Percentiles rank a stretch among this genome's conserved stretches.
phyloP scores from a whole-genome alignment of 2,329 filamentous ascomycete species.

The Delphinella strobiligena region DNA sequence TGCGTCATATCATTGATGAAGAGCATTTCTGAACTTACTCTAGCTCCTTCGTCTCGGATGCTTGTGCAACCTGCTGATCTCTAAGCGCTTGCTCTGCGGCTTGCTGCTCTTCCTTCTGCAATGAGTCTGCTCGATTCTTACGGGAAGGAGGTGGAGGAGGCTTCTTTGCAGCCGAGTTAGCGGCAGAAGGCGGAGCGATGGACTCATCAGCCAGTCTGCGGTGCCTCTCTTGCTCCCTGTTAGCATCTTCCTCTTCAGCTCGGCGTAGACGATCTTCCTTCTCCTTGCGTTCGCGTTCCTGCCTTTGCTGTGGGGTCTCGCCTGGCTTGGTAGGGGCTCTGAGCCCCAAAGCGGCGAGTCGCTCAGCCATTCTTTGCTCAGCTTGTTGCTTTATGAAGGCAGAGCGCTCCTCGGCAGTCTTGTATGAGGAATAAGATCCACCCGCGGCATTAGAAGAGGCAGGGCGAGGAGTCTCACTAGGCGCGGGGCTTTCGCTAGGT shows the following conservation, averaged over 20 bases:
- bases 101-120: constrained; percentile 46
- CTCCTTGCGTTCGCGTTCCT: constrained; percentile 79
- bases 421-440: constrained; percentile 72
- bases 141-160: constrained; percentile 60
- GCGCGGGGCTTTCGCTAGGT: constrained; percentile 19
- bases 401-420: constrained; percentile 84
- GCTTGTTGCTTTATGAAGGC: constrained; percentile 96
- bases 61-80: constrained; percentile 64
- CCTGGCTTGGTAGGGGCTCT: constrained; percentile 64
- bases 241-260: constrained; percentile 88
- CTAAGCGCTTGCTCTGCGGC: constrained; percentile 42
- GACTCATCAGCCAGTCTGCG: constrained; percentile 71
- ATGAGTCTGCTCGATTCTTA: constrained; percentile 49
- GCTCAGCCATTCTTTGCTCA: constrained; percentile 91
- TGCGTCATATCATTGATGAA: not conserved
- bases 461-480: constrained; percentile 11
- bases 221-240: constrained; percentile 77
- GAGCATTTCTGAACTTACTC: constrained; percentile 54
- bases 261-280: constrained; percentile 75
- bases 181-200: constrained; percentile 43
- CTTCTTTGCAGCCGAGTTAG: constrained; percentile 30
- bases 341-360: constrained; percentile 83
- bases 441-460: constrained; percentile 39
- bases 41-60: constrained; percentile 58
- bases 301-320: constrained; percentile 71